Evolutionary conservation across 2,329 filamentous ascomycete genomes (phyloP), one percentile per base, ranked within the genome.

Genomic region (Hypoxylon sp.): DNA sequence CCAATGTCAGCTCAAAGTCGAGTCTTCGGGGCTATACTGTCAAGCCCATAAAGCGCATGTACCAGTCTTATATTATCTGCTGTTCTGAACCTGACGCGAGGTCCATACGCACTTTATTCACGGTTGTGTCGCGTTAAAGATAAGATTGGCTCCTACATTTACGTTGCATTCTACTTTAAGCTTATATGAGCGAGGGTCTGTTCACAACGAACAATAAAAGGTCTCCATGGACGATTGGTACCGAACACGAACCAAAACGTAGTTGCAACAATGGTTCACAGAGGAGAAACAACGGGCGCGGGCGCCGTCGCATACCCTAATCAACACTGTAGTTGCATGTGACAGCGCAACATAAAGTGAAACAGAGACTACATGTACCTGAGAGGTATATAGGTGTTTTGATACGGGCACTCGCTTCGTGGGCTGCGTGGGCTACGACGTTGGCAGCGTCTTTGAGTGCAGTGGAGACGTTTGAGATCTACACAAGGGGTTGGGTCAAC

Each of bases 241-340:
- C 53, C 63, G 59, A 61, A 30, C 46, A 51, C 25, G n/a, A 61
- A 60, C 14, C 45, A 55, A 68, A 68, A 62, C 58, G 46, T 39
- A 56, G 45, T 45, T 47, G 50, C 51, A 56, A 54, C 55, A 37
- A 39, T 23, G 19, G 41, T 19, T 32, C 37, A 50, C 32, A 29
- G 25, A 39, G 30, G 14, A 32, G 48, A 27, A 54, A 59, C 32
- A 43, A 8, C 16, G 7, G 37, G 16, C 9, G 37, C 37, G 7
- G 37, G 16, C 9, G 37, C 37, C 8, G 19, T 21, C 12, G 23
- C 23, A 32, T 29, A 16, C 29, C 39, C 19, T 16, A 12, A 41
- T 39, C 19, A 27, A 29, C 32, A 25, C 46, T 19, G 16, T 51
- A 52, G 23, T 25, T 32, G 6, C 23, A 12, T 19, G 30, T 12